These are phyloP conservation scores for Aschersonia sp. DNA, from an alignment of 2,329 filamentous ascomycete species.

Conservation along the genomic window DNA sequence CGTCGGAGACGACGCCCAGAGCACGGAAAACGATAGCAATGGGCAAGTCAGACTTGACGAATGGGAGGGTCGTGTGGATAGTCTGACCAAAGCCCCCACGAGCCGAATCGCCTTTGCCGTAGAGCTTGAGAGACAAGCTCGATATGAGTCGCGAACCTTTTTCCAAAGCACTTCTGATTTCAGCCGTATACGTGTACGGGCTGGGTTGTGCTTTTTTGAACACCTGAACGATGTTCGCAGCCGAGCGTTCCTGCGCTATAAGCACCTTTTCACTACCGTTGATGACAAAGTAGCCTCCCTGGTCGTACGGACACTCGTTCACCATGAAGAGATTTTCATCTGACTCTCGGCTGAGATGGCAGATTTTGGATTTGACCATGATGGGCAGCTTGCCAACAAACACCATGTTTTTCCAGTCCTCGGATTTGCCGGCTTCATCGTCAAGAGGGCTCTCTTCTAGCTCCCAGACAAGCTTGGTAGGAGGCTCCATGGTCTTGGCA, in stretches of 20 bases:
- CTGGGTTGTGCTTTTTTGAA: conserved; percentile 96
- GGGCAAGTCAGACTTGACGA: conserved; percentile 85
- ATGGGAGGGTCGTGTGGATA: conserved; percentile 81
- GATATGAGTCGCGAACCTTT: conserved; percentile 93
- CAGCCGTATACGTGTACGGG: conserved; percentile 82
- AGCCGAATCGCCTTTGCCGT: conserved; percentile 71
- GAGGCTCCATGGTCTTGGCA: conserved; percentile 38
- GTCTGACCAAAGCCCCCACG: conserved; percentile 67
- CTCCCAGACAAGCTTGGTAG: conserved; percentile 45
- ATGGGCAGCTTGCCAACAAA: conserved; percentile 94
- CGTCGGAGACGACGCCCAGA: conserved; percentile 87
- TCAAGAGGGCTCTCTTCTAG: conserved; percentile 39
- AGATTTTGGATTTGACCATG: conserved; percentile 96
- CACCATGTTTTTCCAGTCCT: conserved; percentile 53
- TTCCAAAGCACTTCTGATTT: conserved; percentile 91
- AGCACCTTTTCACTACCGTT: conserved; percentile 98
- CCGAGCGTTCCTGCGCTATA: conserved; percentile 93
- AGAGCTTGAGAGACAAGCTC: conserved; percentile 80
- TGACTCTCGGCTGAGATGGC: conserved; percentile 68
- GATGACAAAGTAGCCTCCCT: conserved; percentile 98
- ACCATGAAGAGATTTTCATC: conserved; percentile 80
- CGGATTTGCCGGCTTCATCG: conserved; percentile 35
- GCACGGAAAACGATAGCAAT: conserved; percentile 94
- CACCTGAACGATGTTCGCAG: conserved; percentile 96
- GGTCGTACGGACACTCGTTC: conserved; percentile 96